Evolutionary conservation across 2,329 filamentous ascomycete genomes (phyloP).

Genomic region (Fusarium secorum): DNA sequence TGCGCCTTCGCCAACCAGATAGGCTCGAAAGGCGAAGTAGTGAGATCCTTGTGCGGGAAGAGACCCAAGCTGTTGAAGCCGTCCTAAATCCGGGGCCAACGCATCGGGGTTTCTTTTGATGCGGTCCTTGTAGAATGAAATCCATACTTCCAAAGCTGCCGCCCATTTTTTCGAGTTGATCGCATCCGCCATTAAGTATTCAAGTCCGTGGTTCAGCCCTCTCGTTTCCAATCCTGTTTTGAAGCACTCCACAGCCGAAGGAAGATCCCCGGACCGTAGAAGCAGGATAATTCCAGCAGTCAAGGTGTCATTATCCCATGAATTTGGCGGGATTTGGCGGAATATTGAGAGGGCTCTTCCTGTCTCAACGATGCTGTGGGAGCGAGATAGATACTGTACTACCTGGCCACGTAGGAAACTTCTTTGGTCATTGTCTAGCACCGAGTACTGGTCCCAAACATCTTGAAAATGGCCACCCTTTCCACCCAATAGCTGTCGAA

Average conservation of each 20-base stretch:
- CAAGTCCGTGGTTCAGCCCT: conserved; percentile 51
- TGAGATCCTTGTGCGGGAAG: conserved; percentile 43
- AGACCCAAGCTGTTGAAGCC: conserved; percentile 35
- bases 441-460: conserved; percentile 55
- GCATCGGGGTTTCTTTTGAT: conserved; percentile 1
- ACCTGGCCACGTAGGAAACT: conserved; percentile 45
- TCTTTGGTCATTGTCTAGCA: conserved; percentile 46
- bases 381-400: conserved; percentile 54
- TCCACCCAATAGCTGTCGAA: conserved; percentile 38
- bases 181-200: conserved; percentile 53
- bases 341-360: conserved; percentile 57
- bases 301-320: conserved; percentile 54
- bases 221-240: conserved; percentile 47
- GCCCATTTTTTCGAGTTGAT: conserved; percentile 51
- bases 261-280: conserved; percentile 50
- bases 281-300: conserved; percentile 53
- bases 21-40: conserved; percentile 48
- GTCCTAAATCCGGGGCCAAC: conserved; percentile 18
- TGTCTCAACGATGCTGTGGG: conserved; percentile 53
- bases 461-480: conserved; percentile 47
- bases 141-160: conserved; percentile 49
- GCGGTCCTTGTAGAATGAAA: conserved; percentile 43
- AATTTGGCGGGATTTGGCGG: conserved; percentile 44
- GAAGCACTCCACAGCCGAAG: conserved; percentile 53
- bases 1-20: conserved; percentile 41